phyloP scores from a whole-genome alignment of 768 basidiomycete genomes.

The Mycena rosella region DNA sequence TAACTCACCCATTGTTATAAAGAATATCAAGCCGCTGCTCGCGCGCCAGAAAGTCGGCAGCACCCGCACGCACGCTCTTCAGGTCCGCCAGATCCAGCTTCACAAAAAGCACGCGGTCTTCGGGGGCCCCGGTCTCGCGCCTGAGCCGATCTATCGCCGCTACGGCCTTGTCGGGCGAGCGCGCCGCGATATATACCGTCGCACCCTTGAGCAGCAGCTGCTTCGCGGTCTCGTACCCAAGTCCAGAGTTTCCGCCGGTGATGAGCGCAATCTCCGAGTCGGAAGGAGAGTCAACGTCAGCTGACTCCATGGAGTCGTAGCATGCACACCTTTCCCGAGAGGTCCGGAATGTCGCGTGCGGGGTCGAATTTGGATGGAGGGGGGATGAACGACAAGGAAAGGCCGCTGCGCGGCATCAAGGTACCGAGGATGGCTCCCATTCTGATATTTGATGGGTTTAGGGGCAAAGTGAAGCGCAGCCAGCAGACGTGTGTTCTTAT shows the following conservation, averaged over 20 bases:
- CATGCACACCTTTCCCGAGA: not conserved
- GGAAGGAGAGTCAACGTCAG: too few species aligned
- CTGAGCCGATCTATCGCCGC: constrained; percentile 1
- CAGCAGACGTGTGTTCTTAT: too few species aligned
- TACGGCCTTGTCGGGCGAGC: not conserved
- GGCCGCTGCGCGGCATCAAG: not conserved
- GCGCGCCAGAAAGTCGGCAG: not conserved
- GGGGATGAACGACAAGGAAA: constrained; percentile 2
- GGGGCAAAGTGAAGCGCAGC: too few species aligned
- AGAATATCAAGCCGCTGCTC: too few species aligned
- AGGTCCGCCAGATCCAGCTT: constrained; percentile 17
- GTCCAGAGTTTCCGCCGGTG: constrained; percentile 5
- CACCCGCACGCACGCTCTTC: not conserved
- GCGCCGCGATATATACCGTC: constrained; percentile 6
- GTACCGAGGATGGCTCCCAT: not conserved
- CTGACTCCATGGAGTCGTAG: not conserved
- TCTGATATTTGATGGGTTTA: too few species aligned
- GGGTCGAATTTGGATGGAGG: not conserved
- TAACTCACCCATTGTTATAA: too few species aligned
- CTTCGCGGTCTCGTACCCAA: constrained; percentile 11
- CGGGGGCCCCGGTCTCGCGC: not conserved
- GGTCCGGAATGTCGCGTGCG: constrained; percentile 7
- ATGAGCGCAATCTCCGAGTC: not conserved
- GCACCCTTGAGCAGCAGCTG: constrained; percentile 13
- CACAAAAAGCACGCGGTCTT: not conserved